Evolutionary conservation across 495 filamentous ascomycete genomes (phyloP).

Genomic region (Lineolata rhizophorae): DNA sequence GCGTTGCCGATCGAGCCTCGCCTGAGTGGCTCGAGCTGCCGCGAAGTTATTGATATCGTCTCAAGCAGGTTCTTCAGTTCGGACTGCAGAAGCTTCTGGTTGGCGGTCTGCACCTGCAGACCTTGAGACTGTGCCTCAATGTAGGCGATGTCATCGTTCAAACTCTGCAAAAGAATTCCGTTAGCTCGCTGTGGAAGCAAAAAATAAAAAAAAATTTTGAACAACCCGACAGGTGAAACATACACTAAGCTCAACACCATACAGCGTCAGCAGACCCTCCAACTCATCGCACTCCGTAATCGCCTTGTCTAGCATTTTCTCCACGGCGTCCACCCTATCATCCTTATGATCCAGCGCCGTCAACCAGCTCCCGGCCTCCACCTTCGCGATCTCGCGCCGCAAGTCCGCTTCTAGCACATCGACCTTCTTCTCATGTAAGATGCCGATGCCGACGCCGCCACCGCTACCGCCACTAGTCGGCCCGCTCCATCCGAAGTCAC

Average conservation of each 20-base stretch:
- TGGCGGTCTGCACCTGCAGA: conserved; percentile 87
- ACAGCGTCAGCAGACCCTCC: conserved; percentile 78
- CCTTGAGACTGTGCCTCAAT: conserved; percentile 95
- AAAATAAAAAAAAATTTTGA: too few relatives aligned
- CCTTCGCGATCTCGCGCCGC: conserved; percentile 66
- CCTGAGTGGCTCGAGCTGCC: conserved; percentile 49
- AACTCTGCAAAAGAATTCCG: conserved; percentile 33
- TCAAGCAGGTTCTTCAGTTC: conserved; percentile 65
- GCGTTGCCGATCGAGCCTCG: conserved; percentile 50
- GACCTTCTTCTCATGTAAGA: conserved; percentile 46
- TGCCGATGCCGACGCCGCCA: conserved; percentile 47
- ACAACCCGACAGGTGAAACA: too few relatives aligned
- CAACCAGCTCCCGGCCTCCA: conserved; percentile 85
- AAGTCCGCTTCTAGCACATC: conserved; percentile 68
- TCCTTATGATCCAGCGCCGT: conserved; percentile 68
- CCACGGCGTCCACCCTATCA: conserved; percentile 63
- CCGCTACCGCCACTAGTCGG: conserved; percentile 1
- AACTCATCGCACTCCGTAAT: conserved; percentile 90
- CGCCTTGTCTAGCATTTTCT: conserved; percentile 62
- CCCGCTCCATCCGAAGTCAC: conserved; percentile 64
- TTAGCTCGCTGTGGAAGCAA: neutral
- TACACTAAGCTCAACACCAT: conserved; percentile 83
- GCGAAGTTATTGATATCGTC: conserved; percentile 63
- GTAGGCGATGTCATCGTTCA: conserved; percentile 87
- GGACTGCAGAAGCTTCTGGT: conserved; percentile 80